These are phyloP conservation scores for Laguncularia racemosa DNA, from an alignment of 345 rosid genomes.

Conservation along the genomic window DNA sequence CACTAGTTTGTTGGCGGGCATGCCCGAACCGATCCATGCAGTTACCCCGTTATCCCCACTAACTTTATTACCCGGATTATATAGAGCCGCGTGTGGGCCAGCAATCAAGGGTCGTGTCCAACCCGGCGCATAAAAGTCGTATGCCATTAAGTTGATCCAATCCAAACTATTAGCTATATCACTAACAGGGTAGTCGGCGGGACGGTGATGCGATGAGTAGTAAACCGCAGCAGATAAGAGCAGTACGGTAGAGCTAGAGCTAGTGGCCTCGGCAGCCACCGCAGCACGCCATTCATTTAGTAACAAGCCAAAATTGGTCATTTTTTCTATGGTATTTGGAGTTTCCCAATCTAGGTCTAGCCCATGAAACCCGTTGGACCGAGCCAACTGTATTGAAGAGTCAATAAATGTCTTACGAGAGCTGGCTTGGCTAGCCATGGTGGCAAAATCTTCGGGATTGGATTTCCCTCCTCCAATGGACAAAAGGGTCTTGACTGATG, in stretches of 20 bases:
- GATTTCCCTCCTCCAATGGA: constrained; percentile 55
- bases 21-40: constrained; percentile 47
- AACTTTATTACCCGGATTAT: constrained; percentile 34
- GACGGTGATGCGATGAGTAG: constrained; percentile 14
- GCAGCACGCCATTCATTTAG: constrained; percentile 43
- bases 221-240: constrained; percentile 50
- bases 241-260: constrained; percentile 19
- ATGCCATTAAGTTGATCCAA: constrained; percentile 58
- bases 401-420: constrained; percentile 44
- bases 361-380: constrained; percentile 47
- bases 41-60: constrained; percentile 51
- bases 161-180: constrained; percentile 35
- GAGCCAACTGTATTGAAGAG: constrained; percentile 40
- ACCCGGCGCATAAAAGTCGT: constrained; percentile 49
- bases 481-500: constrained; percentile 40
- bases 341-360: constrained; percentile 64
- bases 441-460: constrained; percentile 16
- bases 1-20: constrained; percentile 37
- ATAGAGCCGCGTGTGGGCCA: constrained; percentile 59
- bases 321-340: constrained; percentile 27
- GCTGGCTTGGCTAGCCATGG: constrained; percentile 41
- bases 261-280: constrained; percentile 30
- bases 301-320: constrained; percentile 36
- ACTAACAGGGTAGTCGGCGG: constrained; percentile 30
- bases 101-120: constrained; percentile 22